Base-by-base conservation (phyloP, 2,329 filamentous ascomycete genomes). In the Claviceps sorghi region DNA sequence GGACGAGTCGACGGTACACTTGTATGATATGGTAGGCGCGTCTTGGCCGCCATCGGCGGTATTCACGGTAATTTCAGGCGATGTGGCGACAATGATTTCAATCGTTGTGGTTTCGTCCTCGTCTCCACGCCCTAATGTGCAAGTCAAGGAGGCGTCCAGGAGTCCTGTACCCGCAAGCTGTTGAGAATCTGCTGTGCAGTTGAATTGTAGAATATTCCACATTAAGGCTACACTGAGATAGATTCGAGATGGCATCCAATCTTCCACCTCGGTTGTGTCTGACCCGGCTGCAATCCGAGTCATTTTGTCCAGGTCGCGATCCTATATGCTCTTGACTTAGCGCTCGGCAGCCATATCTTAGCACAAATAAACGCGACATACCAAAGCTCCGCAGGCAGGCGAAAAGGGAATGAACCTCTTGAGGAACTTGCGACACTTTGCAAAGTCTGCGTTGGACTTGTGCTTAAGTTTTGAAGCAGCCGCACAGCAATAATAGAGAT, bases 401-500 rank as follows among this genome's bases (percentile, higher is more conserved):
- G 74, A 76, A 51, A 69, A 72, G 0, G 69, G 65, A 1, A 73
- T 63, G 52, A 77, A 77, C 29, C 64, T 66, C 55, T 75, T 73
- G 26, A 77, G 54, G 55, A 77, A 77, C 48, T 65, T 65, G 49
- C 70, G 65, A 54, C 74, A 76, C 54, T 76, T 76, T 1, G 70
- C 68, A 62, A 76, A 73, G 54, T 77, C 74, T 1, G 70, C 69
- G 32, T 74, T 74, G 0, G 73, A 76, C 59, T 76, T 76, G 58
- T 72, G 69, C 54, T 74, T 76, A 11, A 77, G 57, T 49, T 69
- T 65, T 0, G 71, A 58, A 7, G 74, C 72, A 0, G 72, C 72
- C 0, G 74, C 73, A 42, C 73, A 75, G 58, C 73, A 77, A 54
- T 74, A 77, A 55, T 76, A 77, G 0, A 77, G 64, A 51, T 77